Evolutionary conservation across 2,329 filamentous ascomycete species (phyloP).

Genomic region (Colletotrichum siamense): DNA sequence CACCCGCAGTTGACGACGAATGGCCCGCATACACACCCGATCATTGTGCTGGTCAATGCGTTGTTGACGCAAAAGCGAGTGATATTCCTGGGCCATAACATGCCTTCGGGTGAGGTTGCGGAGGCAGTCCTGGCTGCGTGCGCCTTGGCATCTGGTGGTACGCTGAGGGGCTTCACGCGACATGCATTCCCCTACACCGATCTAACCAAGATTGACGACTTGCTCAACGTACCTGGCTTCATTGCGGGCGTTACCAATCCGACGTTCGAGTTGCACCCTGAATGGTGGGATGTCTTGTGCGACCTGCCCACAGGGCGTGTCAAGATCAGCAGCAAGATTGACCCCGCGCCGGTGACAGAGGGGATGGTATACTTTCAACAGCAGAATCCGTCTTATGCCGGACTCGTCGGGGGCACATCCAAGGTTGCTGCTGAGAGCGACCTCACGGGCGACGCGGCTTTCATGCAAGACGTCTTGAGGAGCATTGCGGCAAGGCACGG

Average conservation of each 20-base stretch:
- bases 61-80: constrained; percentile 95
- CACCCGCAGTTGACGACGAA: constrained; percentile 95
- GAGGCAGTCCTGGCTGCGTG: constrained; percentile 98
- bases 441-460: constrained; percentile 83
- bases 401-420: constrained; percentile 47
- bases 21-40: constrained; percentile 87
- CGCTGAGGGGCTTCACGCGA: constrained; percentile 92
- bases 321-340: constrained; percentile 91
- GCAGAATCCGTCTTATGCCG: constrained; percentile 66
- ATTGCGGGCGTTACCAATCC: constrained; percentile 98
- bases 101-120: constrained; percentile 93
- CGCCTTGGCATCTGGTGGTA: constrained; percentile 87
- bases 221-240: constrained; percentile 94
- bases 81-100: constrained; percentile 94
- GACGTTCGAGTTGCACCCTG: constrained; percentile 90
- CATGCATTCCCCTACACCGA: constrained; percentile 99
- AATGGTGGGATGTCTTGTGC: constrained; percentile 98
- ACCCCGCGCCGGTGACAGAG: constrained; percentile 80
- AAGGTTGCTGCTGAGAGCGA: constrained; percentile 57
- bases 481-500: constrained; percentile 88
- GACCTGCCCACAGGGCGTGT: constrained; percentile 91
- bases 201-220: constrained; percentile 94
- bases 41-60: constrained; percentile 93
- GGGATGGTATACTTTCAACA: constrained; percentile 88
- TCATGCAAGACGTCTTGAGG: constrained; percentile 85